A percentile compares a stretch with the other conserved stretches of the same genome.
phyloP scores from a whole-genome alignment of 2,329 filamentous ascomycete genomes.

The Mycosphaerella sp. region DNA sequence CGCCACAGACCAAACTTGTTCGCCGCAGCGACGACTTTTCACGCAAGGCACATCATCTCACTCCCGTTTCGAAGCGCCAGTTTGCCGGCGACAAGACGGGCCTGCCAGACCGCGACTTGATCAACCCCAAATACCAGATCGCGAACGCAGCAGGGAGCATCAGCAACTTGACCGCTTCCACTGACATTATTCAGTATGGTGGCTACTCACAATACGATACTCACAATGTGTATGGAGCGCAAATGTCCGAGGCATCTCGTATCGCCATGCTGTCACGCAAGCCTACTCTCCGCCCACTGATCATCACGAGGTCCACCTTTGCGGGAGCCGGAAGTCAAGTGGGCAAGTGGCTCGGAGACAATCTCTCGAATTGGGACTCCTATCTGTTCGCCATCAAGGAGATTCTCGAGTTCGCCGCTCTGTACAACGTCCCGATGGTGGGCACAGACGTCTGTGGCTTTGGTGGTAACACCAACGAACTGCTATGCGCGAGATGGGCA shows the following conservation, averaged over 20 bases:
- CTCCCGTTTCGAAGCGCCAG: slow-evolving; percentile 18
- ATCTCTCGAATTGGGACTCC: slow-evolving; percentile 39
- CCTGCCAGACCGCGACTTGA: slow-evolving; percentile 56
- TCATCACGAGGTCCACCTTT: slow-evolving; percentile 72
- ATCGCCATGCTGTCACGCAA: slow-evolving; percentile 60
- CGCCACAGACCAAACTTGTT: slow-evolving; percentile 22
- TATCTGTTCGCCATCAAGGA: slow-evolving; percentile 40
- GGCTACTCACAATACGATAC: slow-evolving; percentile 65
- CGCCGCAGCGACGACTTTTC: slow-evolving; percentile 18
- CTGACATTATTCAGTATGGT: slow-evolving; percentile 61
- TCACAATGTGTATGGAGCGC: slow-evolving; percentile 68
- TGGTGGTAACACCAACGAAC: slow-evolving; percentile 57
- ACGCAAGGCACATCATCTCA: slow-evolving; percentile 11
- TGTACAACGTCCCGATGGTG: slow-evolving; percentile 46
- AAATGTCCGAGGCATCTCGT: slow-evolving; percentile 64
- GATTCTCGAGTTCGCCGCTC: slow-evolving; percentile 42
- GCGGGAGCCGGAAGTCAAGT: slow-evolving; percentile 60
- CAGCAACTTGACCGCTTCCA: slow-evolving; percentile 50
- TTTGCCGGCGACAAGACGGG: slow-evolving; percentile 39
- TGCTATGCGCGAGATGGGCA: slow-evolving; percentile 70
- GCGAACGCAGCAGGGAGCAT: slow-evolving; percentile 51
- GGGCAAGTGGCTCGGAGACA: slow-evolving; percentile 58
- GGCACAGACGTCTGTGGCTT: slow-evolving; percentile 70
- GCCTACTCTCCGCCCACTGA: slow-evolving; percentile 57
- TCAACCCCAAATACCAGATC: slow-evolving; percentile 60